phyloP scores from a whole-genome alignment of 2,329 filamentous ascomycete species.

The Neodidymelliopsis sp. region DNA sequence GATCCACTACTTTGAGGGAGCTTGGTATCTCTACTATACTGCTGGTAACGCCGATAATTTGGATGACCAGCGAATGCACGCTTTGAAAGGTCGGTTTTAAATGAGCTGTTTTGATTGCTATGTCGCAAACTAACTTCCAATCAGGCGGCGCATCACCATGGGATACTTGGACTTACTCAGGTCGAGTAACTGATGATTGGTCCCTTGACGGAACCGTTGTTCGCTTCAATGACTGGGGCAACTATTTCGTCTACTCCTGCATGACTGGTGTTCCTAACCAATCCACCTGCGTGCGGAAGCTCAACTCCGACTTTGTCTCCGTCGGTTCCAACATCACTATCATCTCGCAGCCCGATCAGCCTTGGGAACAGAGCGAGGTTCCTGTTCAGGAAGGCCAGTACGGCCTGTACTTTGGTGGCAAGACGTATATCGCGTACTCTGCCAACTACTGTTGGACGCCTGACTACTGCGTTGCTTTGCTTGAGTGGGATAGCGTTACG shows the following conservation, averaged over 20 bases:
- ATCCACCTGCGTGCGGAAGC: slow-evolving; percentile 51
- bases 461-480: slow-evolving; percentile 61
- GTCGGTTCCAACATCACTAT: slow-evolving; percentile 55
- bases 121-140: background rate
- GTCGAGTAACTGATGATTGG: slow-evolving; percentile 54
- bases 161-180: slow-evolving; percentile 60
- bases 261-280: slow-evolving; percentile 54
- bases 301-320: slow-evolving; percentile 52
- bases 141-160: slow-evolving; percentile 61
- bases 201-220: slow-evolving; percentile 63
- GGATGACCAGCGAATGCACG: slow-evolving; percentile 60
- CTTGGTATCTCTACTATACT: slow-evolving; percentile 66
- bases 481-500: slow-evolving; percentile 60
- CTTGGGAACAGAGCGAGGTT: slow-evolving; percentile 59
- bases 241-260: slow-evolving; percentile 65
- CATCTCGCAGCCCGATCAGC: slow-evolving; percentile 59
- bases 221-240: slow-evolving; percentile 54
- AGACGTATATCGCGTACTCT: slow-evolving; percentile 62
- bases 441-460: slow-evolving; percentile 65
- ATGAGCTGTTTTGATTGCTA: too few species aligned
- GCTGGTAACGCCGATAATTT: slow-evolving; percentile 57
- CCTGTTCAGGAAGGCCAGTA: slow-evolving; percentile 65
- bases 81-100: slow-evolving; percentile 55
- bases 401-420: slow-evolving; percentile 61
- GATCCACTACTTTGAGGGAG: slow-evolving; percentile 57